Evolutionary conservation across 176 grass and related monocot species (phyloP), one percentile per base, ranked within the genome.

Genomic region (Bonia amplexicaulis): DNA sequence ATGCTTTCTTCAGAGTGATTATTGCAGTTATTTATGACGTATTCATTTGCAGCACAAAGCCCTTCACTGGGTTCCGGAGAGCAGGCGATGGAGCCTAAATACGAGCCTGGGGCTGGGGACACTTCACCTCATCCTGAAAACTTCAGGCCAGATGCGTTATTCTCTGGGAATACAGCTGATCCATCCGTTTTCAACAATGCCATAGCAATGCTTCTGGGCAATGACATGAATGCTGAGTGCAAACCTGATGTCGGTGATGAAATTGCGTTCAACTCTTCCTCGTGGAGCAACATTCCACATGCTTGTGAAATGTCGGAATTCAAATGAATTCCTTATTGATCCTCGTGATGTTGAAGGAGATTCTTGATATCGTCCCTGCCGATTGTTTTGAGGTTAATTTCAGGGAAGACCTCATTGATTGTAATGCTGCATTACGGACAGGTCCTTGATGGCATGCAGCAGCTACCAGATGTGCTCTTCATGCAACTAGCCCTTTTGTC

Each of bases 71-170:
- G 69, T 15, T 87, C 85, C 35, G 76, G 85, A 26, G 85, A 80
- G 76, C 80, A 84, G 52, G 25, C 22, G 22, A 45, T 54, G 71
- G 54, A 83, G 42, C 72, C 60, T 68, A 72, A 61, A 48, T 74
- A 78, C 23, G 78, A 85, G 48, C 61, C 44, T 23, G 82, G 87
- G 68, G 86, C 66, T 12, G 88, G 87, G 54, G 88, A 86, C 23
- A 79, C 65, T 84, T 93, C 91, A 26, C 67, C 93, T 69, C 73
- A 80, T 85, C 61, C 62, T 59, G 91, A 84, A 91, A 87, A 70
- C 44, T 87, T 80, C 12, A 93, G 91, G 89, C 89, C 95, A 52
- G 95, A 95, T 22, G 82, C 85, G n/a, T 74, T 93, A 41, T 90
- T 95, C 75, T 89, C 92, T 60, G 73, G 87, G 52, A 92, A 76